A percentile compares a stretch with the other conserved stretches of the same genome.
These are phyloP conservation scores for Apiospora pterosperma DNA, from an alignment of 2,329 filamentous ascomycete genomes.

Conservation along the genomic window DNA sequence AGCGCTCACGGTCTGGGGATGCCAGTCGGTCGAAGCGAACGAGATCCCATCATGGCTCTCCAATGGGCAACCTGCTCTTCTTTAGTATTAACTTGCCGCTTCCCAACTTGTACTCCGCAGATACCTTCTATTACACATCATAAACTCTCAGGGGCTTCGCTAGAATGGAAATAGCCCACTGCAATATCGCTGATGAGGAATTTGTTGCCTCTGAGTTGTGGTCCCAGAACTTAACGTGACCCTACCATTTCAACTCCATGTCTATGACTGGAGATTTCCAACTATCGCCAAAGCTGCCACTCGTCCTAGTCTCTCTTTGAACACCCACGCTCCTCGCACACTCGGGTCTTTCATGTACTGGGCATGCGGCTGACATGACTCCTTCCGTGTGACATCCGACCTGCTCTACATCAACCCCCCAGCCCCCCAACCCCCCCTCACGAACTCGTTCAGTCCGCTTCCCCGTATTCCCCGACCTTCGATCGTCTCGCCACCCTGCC, in stretches of 20 bases:
- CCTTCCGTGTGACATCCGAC: background rate
- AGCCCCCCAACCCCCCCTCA: too few species aligned
- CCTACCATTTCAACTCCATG: background rate
- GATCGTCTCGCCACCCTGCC: background rate
- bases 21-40: too few species aligned
- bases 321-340: background rate
- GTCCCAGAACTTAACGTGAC: background rate
- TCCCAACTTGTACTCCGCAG: too few species aligned
- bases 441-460: background rate
- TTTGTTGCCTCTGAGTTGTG: background rate
- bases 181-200: too few species aligned
- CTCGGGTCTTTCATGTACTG: background rate
- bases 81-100: too few species aligned
- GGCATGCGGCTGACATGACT: background rate
- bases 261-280: background rate
- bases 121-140: too few species aligned
- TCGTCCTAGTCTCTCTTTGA: background rate
- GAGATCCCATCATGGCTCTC: too few species aligned
- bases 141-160: too few species aligned
- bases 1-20: too few species aligned
- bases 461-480: background rate
- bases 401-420: background rate
- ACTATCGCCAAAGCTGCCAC: background rate
- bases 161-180: too few species aligned
- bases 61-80: too few species aligned